phyloP scores from a whole-genome alignment of 495 filamentous ascomycete species.

The Aspergillus sclerotioniger region DNA sequence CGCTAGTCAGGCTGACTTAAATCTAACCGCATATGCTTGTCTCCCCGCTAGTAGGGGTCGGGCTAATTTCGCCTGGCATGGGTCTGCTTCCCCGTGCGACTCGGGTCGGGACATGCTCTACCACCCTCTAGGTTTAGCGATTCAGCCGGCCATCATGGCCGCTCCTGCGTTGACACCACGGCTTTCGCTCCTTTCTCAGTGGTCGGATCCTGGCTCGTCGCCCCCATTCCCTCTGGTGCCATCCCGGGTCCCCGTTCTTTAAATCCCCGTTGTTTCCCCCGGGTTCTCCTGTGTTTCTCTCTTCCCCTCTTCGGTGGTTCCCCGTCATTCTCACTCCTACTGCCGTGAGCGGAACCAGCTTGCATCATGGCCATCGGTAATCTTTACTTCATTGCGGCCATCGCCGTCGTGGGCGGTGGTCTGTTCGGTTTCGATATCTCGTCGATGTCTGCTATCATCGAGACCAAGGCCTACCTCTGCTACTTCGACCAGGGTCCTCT shows the following conservation, averaged over 20 bases:
- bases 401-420: slow-evolving; percentile 74
- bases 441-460: slow-evolving; percentile 77
- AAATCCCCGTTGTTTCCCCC: slow-evolving; percentile 11
- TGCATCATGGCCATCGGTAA: slow-evolving; percentile 50
- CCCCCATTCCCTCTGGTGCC: slow-evolving; percentile 9
- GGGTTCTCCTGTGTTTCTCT: slow-evolving; percentile 10
- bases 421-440: slow-evolving; percentile 83
- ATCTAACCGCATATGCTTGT: slow-evolving; percentile 7
- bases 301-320: slow-evolving; percentile 4
- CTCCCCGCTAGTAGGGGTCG: neutral
- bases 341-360: neutral
- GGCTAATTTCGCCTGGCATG: slow-evolving; percentile 11
- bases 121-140: slow-evolving; percentile 1
- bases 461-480: slow-evolving; percentile 54
- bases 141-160: slow-evolving; percentile 3
- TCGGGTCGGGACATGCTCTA: slow-evolving; percentile 8
- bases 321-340: neutral
- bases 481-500: slow-evolving; percentile 57
- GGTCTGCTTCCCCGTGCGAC: neutral
- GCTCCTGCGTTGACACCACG: neutral
- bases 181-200: neutral
- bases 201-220: neutral
- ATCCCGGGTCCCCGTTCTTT: neutral
- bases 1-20: neutral
- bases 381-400: slow-evolving; percentile 71